Percentiles rank a stretch among this genome's conserved stretches.
phyloP scores from a whole-genome alignment of 805 yeast genomes.

The Saccharomycopsis lassenensis region DNA sequence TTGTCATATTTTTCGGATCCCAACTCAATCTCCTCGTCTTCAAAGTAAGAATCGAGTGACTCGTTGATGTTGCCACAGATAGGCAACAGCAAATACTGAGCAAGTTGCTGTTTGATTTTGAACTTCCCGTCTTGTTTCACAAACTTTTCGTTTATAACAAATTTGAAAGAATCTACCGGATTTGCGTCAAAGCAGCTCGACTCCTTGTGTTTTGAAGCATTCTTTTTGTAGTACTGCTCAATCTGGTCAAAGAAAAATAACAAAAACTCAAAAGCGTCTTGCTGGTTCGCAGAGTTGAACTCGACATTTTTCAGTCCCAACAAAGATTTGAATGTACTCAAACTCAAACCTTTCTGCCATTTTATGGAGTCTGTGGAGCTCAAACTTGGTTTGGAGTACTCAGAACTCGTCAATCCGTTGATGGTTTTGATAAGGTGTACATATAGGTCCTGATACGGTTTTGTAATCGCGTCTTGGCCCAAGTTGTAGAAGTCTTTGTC shows the following conservation, averaged over 20 bases:
- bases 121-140: constrained; percentile 39
- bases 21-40: constrained; percentile 49
- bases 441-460: constrained; percentile 56
- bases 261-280: constrained; percentile 90
- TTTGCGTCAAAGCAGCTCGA: constrained; percentile 19
- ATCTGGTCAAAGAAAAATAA: constrained; percentile 53
- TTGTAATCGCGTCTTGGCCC: constrained; percentile 22
- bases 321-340: constrained; percentile 61
- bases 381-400: constrained; percentile 51
- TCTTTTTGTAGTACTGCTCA: constrained; percentile 33
- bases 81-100: constrained; percentile 57
- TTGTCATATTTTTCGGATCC: constrained; percentile 37
- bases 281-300: constrained; percentile 80
- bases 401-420: constrained; percentile 68
- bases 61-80: constrained; percentile 39
- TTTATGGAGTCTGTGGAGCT: constrained; percentile 29
- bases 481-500: constrained; percentile 21
- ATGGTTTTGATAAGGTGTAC: constrained; percentile 71
- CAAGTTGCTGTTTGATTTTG: constrained; percentile 40
- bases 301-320: constrained; percentile 75
- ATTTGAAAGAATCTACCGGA: constrained; percentile 53
- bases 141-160: constrained; percentile 52
- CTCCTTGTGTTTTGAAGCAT: constrained; percentile 18
- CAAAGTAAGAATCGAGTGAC: constrained; percentile 38
- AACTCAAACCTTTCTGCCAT: constrained; percentile 70